These are phyloP conservation scores for Fusarium dimerum DNA, from an alignment of 2,329 filamentous ascomycete genomes.

Conservation along the genomic window DNA sequence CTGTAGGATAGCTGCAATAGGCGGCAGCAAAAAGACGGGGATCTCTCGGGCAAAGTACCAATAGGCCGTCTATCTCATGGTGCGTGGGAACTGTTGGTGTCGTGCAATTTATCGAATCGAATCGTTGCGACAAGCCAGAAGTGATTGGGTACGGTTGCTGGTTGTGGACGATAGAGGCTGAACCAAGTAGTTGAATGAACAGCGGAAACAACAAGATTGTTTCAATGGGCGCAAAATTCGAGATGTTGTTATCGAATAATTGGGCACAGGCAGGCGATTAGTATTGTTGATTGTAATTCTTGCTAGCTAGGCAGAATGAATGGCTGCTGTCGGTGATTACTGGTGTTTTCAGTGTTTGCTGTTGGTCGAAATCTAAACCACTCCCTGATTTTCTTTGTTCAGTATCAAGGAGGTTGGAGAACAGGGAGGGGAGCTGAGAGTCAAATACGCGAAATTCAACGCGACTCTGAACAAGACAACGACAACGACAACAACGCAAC, in stretches of 20 bases:
- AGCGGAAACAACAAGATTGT: background rate
- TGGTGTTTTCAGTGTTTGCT: background rate
- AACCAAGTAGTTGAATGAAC: background rate
- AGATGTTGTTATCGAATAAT: background rate
- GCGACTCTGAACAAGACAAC: background rate
- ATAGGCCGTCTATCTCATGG: constrained; percentile 46
- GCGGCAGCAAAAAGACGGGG: constrained; percentile 16
- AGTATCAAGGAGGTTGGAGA: background rate
- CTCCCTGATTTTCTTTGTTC: background rate
- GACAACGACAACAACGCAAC: background rate
- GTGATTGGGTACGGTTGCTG: no score
- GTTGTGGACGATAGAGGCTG: no score
- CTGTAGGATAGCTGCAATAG: constrained; percentile 1
- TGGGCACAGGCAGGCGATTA: background rate
- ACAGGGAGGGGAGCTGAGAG: background rate
- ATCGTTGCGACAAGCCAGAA: constrained; percentile 24
- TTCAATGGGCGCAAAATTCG: background rate
- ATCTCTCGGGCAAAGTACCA: constrained; percentile 33
- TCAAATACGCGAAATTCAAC: background rate
- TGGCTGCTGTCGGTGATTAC: background rate
- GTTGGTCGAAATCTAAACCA: background rate
- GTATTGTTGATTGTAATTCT: background rate
- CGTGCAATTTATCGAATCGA: constrained; percentile 36
- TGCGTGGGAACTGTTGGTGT: constrained; percentile 34
- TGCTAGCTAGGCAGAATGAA: no score